Evolutionary conservation across 2,329 filamentous ascomycete species (phyloP).

Genomic region (Blastomyces parvus): DNA sequence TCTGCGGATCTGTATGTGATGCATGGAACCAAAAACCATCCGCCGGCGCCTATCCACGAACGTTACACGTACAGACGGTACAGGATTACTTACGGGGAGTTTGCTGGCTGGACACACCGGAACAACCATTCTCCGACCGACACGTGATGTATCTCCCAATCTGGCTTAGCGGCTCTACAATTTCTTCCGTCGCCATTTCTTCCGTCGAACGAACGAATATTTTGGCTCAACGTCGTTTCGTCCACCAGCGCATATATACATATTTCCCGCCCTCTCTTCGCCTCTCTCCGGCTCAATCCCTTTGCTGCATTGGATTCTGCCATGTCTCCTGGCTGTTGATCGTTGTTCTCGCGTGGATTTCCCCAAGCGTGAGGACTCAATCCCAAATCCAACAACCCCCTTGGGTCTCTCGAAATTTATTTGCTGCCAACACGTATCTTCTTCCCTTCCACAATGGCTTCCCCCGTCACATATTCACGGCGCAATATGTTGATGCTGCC

Average conservation of each 20-base stretch:
- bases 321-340: neutral
- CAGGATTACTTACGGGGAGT: too few relatives aligned
- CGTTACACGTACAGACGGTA: neutral
- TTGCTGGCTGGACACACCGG: too few relatives aligned
- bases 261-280: neutral
- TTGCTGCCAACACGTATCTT: neutral
- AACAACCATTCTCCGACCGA: neutral
- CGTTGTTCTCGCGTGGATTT: neutral
- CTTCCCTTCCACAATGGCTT: neutral
- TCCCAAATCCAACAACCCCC: neutral
- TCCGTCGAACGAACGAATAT: neutral
- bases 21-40: too few relatives aligned
- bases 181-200: neutral
- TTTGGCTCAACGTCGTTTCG: too few relatives aligned
- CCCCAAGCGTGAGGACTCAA: neutral
- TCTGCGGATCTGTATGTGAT: too few relatives aligned
- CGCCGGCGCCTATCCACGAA: too few relatives aligned
- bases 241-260: too few relatives aligned
- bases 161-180: neutral
- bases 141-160: neutral
- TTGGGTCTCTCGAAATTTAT: neutral
- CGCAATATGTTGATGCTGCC: slow-evolving; percentile 30
- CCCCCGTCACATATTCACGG: slow-evolving; percentile 9
- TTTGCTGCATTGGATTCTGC: neutral
- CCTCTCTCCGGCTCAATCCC: neutral